A percentile compares a stretch with the other conserved stretches of the same genome.
These are phyloP conservation scores for Senna siamea DNA, from an alignment of 306 rosid species.

Conservation along the genomic window DNA sequence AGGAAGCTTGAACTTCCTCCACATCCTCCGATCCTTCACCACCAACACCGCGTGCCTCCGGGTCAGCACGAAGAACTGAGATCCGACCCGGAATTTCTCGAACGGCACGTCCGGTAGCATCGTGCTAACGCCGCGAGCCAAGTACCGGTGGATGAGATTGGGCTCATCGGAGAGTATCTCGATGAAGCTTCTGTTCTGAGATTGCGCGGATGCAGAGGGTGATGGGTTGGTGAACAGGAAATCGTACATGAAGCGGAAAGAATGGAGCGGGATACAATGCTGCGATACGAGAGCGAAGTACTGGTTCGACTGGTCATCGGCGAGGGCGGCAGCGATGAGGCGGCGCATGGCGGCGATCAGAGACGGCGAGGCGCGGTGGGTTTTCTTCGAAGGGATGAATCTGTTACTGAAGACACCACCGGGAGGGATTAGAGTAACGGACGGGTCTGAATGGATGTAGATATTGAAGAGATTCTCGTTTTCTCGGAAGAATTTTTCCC, in stretches of 20 bases:
- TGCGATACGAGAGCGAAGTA: slow-evolving; percentile 64
- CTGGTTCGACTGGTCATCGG: slow-evolving; percentile 57
- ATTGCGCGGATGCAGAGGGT: not conserved
- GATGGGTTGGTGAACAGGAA: no score
- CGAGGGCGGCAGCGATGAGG: slow-evolving; percentile 57
- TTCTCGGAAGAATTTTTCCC: slow-evolving; percentile 57
- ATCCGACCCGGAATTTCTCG: slow-evolving; percentile 59
- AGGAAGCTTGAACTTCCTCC: slow-evolving; percentile 65
- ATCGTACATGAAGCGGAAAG: slow-evolving; percentile 51
- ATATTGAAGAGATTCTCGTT: slow-evolving; percentile 55
- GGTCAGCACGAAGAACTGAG: slow-evolving; percentile 58
- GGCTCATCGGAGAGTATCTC: slow-evolving; percentile 65
- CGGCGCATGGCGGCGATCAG: slow-evolving; percentile 68
- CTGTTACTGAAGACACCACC: slow-evolving; percentile 54
- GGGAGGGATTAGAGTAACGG: slow-evolving; percentile 44
- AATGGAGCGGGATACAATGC: slow-evolving; percentile 62
- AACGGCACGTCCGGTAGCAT: slow-evolving; percentile 68
- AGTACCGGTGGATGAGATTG: slow-evolving; percentile 50
- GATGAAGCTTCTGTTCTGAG: slow-evolving; percentile 43
- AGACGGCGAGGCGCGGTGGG: slow-evolving; percentile 54
- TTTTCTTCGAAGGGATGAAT: slow-evolving; percentile 52
- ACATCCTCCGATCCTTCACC: slow-evolving; percentile 46
- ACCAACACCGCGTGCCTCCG: slow-evolving; percentile 55
- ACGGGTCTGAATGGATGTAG: slow-evolving; percentile 70
- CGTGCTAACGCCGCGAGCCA: slow-evolving; percentile 42